phyloP scores from a whole-genome alignment of 257 asterid genomes.

The Paulownia fortunei region DNA sequence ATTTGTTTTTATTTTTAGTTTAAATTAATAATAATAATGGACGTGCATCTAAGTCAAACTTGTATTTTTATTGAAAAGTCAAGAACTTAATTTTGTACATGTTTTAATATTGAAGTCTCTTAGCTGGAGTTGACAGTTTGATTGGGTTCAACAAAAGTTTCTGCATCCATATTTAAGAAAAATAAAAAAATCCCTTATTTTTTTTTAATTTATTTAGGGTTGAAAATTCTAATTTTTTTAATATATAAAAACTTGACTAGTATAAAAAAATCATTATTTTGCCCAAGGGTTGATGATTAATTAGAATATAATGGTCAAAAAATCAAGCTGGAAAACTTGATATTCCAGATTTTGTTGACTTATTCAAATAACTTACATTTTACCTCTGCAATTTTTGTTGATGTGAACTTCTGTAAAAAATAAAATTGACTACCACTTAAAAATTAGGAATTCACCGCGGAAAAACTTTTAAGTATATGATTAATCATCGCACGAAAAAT shows the following conservation, averaged over 20 bases:
- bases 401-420: not conserved
- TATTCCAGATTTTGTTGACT: not conserved
- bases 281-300: not conserved
- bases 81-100: constrained; percentile 11
- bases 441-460: too few relatives aligned
- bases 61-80: constrained; percentile 32
- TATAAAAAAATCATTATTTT: too few relatives aligned
- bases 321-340: not conserved
- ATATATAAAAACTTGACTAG: not conserved
- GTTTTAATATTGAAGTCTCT: not conserved
- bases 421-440: too few relatives aligned
- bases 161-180: too few relatives aligned
- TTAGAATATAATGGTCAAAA: not conserved
- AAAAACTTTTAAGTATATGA: not conserved
- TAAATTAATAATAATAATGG: not conserved
- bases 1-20: not conserved
- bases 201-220: not conserved
- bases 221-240: not conserved
- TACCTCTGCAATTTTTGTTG: not conserved
- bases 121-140: constrained; percentile 24
- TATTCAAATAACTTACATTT: not conserved
- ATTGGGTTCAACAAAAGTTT: constrained; percentile 13
- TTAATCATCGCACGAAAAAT: not conserved
- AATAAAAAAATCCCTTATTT: not conserved
- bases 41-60: constrained; percentile 23